Percentiles rank a stretch among this genome's conserved stretches.
Evolutionary conservation across 2,329 filamentous ascomycete genomes (phyloP).

Genomic region (Fusarium pseudonygamai): DNA sequence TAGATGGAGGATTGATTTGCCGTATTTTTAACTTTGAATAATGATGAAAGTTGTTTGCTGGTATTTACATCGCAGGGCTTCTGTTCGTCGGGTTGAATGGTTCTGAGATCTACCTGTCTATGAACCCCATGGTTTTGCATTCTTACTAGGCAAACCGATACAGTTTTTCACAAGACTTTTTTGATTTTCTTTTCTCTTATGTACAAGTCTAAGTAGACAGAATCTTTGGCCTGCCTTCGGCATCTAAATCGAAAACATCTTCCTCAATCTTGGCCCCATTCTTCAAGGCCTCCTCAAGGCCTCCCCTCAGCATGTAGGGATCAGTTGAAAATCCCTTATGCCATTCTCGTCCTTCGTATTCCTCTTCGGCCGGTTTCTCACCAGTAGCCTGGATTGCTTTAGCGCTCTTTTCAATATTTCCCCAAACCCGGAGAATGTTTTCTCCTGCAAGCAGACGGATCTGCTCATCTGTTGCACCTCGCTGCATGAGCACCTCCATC

Average conservation of each 20-base stretch:
- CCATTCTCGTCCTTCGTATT: constrained; percentile 43
- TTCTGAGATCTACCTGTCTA: neutral
- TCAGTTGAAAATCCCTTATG: constrained; percentile 39
- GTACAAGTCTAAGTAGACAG: neutral
- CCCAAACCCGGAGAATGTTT: constrained; percentile 46
- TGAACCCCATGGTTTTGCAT: neutral
- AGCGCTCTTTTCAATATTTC: constrained; percentile 40
- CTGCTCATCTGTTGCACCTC: constrained; percentile 46
- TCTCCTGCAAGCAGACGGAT: constrained; percentile 39
- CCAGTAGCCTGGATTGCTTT: constrained; percentile 31
- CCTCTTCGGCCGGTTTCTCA: constrained; percentile 43
- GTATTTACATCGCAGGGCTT: too few species aligned
- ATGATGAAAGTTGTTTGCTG: too few species aligned
- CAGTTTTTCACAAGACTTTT: neutral
- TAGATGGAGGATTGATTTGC: neutral
- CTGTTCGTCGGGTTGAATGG: neutral
- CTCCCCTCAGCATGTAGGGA: constrained; percentile 39
- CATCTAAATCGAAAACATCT: constrained; percentile 7
- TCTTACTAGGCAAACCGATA: neutral
- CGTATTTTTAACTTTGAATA: neutral
- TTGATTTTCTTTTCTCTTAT: too few species aligned
- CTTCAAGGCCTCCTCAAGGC: constrained; percentile 23
- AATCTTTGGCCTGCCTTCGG: neutral
- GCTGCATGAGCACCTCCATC: constrained; percentile 43
- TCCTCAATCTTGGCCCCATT: constrained; percentile 15